Conservation (phyloP, 805 yeast species). For the Teunomyces panamensis region DNA sequence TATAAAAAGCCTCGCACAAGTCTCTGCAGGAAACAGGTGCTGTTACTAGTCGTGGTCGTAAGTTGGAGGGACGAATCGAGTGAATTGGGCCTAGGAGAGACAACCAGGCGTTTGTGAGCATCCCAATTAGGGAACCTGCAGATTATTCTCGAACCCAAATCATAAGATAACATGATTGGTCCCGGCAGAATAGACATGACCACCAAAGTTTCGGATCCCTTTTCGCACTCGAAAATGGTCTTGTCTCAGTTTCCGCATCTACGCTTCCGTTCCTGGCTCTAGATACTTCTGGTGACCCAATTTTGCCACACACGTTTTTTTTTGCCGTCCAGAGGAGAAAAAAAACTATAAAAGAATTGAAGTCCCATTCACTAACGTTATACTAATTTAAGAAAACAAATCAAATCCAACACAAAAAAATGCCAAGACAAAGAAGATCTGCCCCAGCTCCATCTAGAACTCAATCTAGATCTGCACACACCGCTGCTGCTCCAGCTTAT, state of each 20-base stretch:
- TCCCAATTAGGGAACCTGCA: background rate
- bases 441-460: conserved; percentile 43
- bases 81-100: background rate
- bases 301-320: conserved; percentile 7
- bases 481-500: conserved; percentile 59
- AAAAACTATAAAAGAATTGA: conserved; percentile 2
- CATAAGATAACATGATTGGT: background rate
- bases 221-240: background rate
- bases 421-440: conserved; percentile 56
- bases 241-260: background rate
- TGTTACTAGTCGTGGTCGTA: background rate
- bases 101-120: background rate
- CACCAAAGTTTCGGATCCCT: background rate
- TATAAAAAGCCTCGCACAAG: background rate
- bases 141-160: background rate
- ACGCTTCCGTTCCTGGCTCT: background rate
- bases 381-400: background rate
- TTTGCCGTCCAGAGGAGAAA: background rate
- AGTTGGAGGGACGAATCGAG: background rate
- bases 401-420: conserved; percentile 11
- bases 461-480: conserved; percentile 69
- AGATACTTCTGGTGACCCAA: background rate
- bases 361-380: background rate
- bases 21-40: background rate
- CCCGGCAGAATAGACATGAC: background rate